These are phyloP conservation scores for Cucurbita ficifolia DNA, from an alignment of 306 rosid genomes.

Conservation along the genomic window DNA sequence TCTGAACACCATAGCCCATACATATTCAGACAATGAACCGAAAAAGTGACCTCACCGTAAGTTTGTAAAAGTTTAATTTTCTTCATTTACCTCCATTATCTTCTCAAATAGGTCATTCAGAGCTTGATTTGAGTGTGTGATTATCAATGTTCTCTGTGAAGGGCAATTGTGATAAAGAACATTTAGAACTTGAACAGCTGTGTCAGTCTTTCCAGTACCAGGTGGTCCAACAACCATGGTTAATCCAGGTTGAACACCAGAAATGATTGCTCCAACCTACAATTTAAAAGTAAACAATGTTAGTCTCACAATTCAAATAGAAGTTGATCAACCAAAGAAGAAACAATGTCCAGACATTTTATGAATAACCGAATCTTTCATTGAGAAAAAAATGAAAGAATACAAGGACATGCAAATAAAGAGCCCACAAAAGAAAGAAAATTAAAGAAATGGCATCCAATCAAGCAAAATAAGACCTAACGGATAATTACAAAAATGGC, in stretches of 20 bases:
- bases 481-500: background rate
- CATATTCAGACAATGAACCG: no score
- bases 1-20: background rate
- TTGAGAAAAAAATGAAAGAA: background rate
- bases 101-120: conserved; percentile 92
- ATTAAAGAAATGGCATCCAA: background rate
- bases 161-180: conserved; percentile 98
- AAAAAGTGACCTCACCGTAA: background rate
- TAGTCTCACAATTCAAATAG: background rate
- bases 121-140: conserved; percentile 96
- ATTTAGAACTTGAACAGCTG: conserved; percentile 91
- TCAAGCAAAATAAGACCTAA: background rate
- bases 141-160: conserved; percentile 87
- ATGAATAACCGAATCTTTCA: background rate
- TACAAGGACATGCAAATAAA: no score
- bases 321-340: background rate
- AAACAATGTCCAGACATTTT: background rate
- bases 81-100: conserved; percentile 65
- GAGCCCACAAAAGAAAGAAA: background rate
- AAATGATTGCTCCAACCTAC: conserved; percentile 80
- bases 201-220: conserved; percentile 99
- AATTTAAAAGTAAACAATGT: background rate
- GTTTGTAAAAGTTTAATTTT: background rate
- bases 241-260: conserved; percentile 93
- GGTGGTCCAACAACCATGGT: conserved; percentile 99